phyloP scores from a whole-genome alignment of 352 stramenopile genomes.

The Globisporangium spinosum region DNA sequence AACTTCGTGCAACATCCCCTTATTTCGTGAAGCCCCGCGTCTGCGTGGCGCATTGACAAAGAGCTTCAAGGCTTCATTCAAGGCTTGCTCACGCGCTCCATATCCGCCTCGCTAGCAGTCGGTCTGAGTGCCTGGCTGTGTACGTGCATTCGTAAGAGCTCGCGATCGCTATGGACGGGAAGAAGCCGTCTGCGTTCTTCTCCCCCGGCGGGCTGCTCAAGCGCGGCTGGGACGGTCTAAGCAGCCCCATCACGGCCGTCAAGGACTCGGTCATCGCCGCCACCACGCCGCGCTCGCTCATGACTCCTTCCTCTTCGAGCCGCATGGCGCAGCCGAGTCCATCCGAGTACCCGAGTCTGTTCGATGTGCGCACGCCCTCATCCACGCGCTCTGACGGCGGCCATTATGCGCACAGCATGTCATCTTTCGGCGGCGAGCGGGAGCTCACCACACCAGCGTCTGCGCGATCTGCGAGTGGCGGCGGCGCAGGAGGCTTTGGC shows the following conservation, averaged over 20 bases:
- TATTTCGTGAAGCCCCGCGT: slow-evolving; percentile 7
- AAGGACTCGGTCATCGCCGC: slow-evolving; percentile 59
- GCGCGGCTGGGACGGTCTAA: slow-evolving; percentile 61
- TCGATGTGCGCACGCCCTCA: slow-evolving; percentile 48
- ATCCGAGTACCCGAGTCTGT: slow-evolving; percentile 70
- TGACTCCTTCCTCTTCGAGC: slow-evolving; percentile 27
- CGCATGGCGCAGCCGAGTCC: slow-evolving; percentile 43
- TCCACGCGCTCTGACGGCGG: slow-evolving; percentile 39
- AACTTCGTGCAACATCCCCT: slow-evolving; percentile 17
- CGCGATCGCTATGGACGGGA: slow-evolving; percentile 21
- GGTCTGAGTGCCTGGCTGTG: background rate
- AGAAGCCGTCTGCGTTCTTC: slow-evolving; percentile 43
- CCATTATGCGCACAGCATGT: slow-evolving; percentile 17
- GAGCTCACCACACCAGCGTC: slow-evolving; percentile 27
- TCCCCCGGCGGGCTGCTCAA: slow-evolving; percentile 59
- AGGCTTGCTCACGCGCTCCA: background rate
- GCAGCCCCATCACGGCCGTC: slow-evolving; percentile 52
- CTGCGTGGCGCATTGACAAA: background rate
- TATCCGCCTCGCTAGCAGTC: background rate
- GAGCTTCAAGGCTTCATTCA: slow-evolving; percentile 3
- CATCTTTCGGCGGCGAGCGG: slow-evolving; percentile 17
- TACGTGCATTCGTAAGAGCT: background rate
- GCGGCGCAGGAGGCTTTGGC: slow-evolving; percentile 1
- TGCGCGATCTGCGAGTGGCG: slow-evolving; percentile 22
- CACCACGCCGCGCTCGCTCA: slow-evolving; percentile 38